Evolutionary conservation across 164 flowering plant species (phyloP), one percentile per base, ranked within the genome.

Genomic region (Aristolochia contorta): DNA sequence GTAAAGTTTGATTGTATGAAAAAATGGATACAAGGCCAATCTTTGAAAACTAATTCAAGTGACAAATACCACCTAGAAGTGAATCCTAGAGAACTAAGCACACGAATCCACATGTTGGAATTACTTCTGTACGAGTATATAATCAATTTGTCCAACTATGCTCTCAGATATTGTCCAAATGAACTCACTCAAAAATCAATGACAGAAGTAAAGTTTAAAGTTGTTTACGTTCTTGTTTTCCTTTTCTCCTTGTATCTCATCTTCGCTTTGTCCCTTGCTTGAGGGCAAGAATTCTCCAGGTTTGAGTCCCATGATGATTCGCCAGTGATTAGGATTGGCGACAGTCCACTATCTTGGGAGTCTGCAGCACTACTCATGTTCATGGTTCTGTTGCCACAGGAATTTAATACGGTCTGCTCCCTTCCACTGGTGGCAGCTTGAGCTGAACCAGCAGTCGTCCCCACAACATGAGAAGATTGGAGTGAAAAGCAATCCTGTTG

Each of bases 201-300:
- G 43, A 8, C 19, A 30, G 6, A 14, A 56, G 20, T 5, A 56
- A 30, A 56, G 37, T 30, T 23, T 18, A 41, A 27, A 56, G 30
- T 49, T 24, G n/a, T 37, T 56, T 37, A 84, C 91, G 56, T 77
- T 48, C 96, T 65, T n/a, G 75, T 82, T 67, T 82, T 86, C 84
- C 84, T 89, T 66, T 89, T 84, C 62, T 86, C 91, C 10, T 79
- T 77, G 81, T 89, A 89, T 79, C 93, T 74, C 86, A 83, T 80
- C 79, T 76, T 80, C 22, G 96, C 94, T 57, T 79, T 75, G 43
- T 81, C 82, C 65, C 96, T 79, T 55, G 85, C 83, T 57, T 80
- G 80, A 21, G 88, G 89, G 66, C 74, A 70, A 37, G 71, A 60
- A 55, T 69, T 60, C 58, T 83, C 87, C 57, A 79, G 19, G 57